Conservation (phyloP, 495 filamentous ascomycete genomes). For the Trichoderma gamsii region DNA sequence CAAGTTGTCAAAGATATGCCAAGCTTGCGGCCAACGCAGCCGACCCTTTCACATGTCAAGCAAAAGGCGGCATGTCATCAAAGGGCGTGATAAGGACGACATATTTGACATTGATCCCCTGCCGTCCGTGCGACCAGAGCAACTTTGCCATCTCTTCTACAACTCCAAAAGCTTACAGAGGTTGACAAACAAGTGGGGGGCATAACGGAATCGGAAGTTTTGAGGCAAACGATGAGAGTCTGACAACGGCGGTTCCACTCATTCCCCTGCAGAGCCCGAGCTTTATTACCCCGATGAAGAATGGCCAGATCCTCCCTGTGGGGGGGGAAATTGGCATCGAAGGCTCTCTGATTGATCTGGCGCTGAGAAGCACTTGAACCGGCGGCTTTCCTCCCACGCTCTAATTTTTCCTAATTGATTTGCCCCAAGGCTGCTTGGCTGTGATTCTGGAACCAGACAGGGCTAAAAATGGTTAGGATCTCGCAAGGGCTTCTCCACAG, state of each 20-base stretch:
- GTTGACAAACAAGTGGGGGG: not conserved
- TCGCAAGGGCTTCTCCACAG: constrained; percentile 1
- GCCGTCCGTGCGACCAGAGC: not conserved
- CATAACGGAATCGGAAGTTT: not conserved
- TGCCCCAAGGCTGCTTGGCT: not conserved
- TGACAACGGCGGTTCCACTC: not conserved
- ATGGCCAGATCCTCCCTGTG: not conserved
- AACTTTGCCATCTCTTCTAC: not conserved
- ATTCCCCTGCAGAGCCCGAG: constrained; percentile 10
- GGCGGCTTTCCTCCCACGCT: too few species aligned
- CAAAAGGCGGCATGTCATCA: constrained; percentile 9
- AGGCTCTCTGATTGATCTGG: too few species aligned
- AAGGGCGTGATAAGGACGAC: not conserved
- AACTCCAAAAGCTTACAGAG: not conserved
- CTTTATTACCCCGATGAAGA: constrained; percentile 9
- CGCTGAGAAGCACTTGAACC: too few species aligned
- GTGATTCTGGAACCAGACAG: not conserved
- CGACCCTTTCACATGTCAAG: not conserved
- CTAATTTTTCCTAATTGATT: not conserved
- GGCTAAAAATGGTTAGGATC: not conserved
- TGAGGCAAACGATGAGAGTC: not conserved
- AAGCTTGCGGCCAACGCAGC: not conserved
- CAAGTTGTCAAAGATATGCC: not conserved
- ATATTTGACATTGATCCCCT: constrained; percentile 10
- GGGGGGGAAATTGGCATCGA: not conserved